phyloP scores from a whole-genome alignment of 768 basidiomycete genomes.

The Phlebiopsis gigantea region DNA sequence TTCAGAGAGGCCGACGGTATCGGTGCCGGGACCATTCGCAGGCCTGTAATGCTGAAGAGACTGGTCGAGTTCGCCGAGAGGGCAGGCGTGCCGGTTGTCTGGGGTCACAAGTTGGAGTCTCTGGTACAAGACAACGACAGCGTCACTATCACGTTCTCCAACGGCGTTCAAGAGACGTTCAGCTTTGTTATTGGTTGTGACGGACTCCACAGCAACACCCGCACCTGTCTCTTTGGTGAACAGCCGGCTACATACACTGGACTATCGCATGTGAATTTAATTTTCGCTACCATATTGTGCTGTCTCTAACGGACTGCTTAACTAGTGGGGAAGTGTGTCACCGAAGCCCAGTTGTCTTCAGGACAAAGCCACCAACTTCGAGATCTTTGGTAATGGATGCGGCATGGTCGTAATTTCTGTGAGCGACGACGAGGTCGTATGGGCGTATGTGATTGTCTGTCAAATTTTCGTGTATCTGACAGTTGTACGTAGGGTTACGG shows the following conservation, averaged over 20 bases:
- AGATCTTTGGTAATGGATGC: neutral
- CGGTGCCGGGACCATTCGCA: conserved; percentile 14
- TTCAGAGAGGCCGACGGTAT: neutral
- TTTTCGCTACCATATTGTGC: too few relatives aligned
- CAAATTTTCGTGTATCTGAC: neutral
- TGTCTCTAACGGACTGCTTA: neutral
- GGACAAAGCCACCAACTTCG: neutral
- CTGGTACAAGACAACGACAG: conserved; percentile 26
- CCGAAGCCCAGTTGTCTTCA: neutral
- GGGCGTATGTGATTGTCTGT: neutral
- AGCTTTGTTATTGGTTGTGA: conserved; percentile 41
- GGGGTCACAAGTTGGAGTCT: conserved; percentile 28
- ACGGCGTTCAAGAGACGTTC: conserved; percentile 30
- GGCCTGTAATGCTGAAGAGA: conserved; percentile 26
- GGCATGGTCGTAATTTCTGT: neutral
- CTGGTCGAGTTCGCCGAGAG: conserved; percentile 27
- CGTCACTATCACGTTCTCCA: conserved; percentile 31
- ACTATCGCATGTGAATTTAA: conserved; percentile 3
- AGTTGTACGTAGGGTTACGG: conserved; percentile 23
- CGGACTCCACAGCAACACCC: conserved; percentile 38
- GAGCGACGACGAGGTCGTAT: neutral
- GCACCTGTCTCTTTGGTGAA: conserved; percentile 14
- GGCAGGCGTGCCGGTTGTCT: conserved; percentile 30
- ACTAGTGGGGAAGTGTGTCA: neutral
- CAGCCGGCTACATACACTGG: conserved; percentile 3